A percentile compares a stretch with the other conserved stretches of the same genome.
These are phyloP conservation scores for Silene vulgaris DNA, from an alignment of 179 eudicot species.

Conservation along the genomic window DNA sequence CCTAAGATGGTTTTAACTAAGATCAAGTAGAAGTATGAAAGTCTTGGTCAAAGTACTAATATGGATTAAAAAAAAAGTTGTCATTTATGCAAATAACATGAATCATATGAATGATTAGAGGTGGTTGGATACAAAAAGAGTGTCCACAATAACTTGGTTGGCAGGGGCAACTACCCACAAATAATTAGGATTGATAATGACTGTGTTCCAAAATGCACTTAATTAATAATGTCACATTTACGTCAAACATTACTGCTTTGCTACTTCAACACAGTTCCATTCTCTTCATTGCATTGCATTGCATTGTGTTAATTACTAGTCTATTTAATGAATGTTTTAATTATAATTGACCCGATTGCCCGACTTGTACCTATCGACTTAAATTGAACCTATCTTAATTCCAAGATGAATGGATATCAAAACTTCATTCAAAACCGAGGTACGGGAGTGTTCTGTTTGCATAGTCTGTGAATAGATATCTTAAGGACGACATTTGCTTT, in stretches of 20 bases:
- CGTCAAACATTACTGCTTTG: conserved; percentile 15
- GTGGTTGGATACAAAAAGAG: conserved; percentile 18
- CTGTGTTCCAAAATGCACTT: not conserved
- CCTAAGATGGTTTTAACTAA: too few relatives aligned
- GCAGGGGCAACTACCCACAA: conserved; percentile 21
- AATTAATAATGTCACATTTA: not conserved
- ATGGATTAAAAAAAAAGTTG: not conserved
- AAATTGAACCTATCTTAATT: too few relatives aligned
- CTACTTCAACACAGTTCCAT: not conserved
- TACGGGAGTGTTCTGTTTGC: too few relatives aligned
- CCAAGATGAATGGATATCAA: too few relatives aligned
- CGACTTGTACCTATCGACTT: too few relatives aligned
- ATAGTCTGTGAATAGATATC: too few relatives aligned
- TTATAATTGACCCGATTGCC: too few relatives aligned
- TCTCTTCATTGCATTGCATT: not conserved
- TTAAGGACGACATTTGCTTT: too few relatives aligned
- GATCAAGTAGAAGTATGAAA: too few relatives aligned
- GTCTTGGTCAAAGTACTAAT: not conserved
- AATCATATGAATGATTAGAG: not conserved
- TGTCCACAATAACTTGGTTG: conserved; percentile 21
- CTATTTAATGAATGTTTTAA: not conserved
- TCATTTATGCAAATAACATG: not conserved
- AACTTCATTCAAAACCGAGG: too few relatives aligned
- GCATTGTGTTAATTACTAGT: not conserved
- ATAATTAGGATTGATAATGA: conserved; percentile 9